phyloP scores from a whole-genome alignment of 331 rosid genomes.

The Malus hybrid region DNA sequence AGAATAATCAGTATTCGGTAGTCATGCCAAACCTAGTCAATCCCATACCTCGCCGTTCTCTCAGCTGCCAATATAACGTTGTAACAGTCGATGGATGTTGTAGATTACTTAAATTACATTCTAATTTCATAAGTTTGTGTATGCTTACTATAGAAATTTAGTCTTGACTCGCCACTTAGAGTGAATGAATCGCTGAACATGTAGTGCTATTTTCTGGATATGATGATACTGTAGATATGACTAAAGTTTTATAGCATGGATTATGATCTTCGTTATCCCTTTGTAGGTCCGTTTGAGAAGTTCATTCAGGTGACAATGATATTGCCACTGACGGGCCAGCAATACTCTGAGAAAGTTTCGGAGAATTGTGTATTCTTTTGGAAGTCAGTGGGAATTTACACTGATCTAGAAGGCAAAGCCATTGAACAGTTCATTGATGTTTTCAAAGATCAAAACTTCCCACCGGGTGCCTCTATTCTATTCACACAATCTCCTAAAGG shows the following conservation, averaged over 20 bases:
- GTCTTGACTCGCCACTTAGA: background rate
- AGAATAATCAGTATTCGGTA: background rate
- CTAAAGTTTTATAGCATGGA: background rate
- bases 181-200: background rate
- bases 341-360: slow-evolving; percentile 53
- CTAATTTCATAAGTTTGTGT: background rate
- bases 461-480: slow-evolving; percentile 52
- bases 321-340: slow-evolving; percentile 41
- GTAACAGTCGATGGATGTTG: background rate
- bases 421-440: slow-evolving; percentile 33
- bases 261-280: background rate
- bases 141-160: background rate
- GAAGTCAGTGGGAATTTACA: slow-evolving; percentile 49
- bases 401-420: slow-evolving; percentile 59
- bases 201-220: background rate
- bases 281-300: slow-evolving; percentile 64
- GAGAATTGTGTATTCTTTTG: slow-evolving; percentile 48
- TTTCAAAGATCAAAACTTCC: slow-evolving; percentile 45
- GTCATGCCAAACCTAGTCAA: background rate
- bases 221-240: background rate
- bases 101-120: too few relatives aligned
- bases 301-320: slow-evolving; percentile 43
- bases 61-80: background rate
- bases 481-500: slow-evolving; percentile 55
- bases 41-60: background rate